Evolutionary conservation across 331 rosid species (phyloP), one percentile per base, ranked within the genome.

Genomic region (Erythrophleum ivorense): DNA sequence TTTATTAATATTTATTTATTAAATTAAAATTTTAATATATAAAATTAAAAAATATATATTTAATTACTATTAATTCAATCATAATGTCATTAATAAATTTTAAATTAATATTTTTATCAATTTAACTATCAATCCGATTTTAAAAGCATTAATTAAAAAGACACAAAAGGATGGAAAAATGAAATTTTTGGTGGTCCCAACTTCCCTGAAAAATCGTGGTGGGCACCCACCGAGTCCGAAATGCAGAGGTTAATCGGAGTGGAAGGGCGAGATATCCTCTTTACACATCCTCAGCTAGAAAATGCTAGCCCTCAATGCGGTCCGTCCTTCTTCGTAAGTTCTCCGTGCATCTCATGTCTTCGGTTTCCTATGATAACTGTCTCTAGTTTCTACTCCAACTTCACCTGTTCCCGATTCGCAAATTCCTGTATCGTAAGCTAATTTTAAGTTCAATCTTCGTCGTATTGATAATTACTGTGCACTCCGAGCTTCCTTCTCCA

Each of bases 241-340:
- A 14, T 14, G 71, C 16, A 9, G 43, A 68, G 73, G n/a, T 5
- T 24, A 7, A 43, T 21, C 1, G 19, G 4, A 12, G 40, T 33
- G 54, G 40, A 19, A 14, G 9, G 19, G 29, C 7, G 31, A 71
- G 40, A 48, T 48, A 69, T 69, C 36, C 74, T 31, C 55, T 19
- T 31, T 29, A 4, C 60, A 3, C 60, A 10, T 13, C 77, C 8
- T 33, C 77, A n/a, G 2, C 46, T 18, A 7, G 29, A 72, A 40
- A 57, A 75, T 75, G 79, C 55, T 57, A 7, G 21, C 79, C 69
- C 79, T 75, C 79, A 13, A 75, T 75, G 79, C 69, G 21, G 54
- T 33, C 9, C 55, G 13, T 5, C 41, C 68, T 41, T 58, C 55
- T 15, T 58, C 69, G 70, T 58, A 31, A 75, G 68, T 75, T 41